phyloP scores from a whole-genome alignment of 371 early-diverging fungal species.

The Mucor indicus region DNA sequence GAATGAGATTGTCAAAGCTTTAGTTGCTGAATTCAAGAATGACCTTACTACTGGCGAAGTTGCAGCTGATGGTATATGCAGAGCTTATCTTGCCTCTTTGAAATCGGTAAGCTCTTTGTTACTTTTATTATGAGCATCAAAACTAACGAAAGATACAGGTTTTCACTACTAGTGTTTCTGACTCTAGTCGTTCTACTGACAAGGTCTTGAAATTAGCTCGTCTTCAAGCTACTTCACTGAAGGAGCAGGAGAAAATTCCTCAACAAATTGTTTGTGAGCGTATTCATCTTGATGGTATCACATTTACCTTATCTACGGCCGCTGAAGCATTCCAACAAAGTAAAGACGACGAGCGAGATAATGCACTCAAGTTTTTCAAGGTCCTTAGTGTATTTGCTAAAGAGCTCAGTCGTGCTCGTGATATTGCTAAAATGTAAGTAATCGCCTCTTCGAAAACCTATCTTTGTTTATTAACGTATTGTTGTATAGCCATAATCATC shows the following conservation, averaged over 20 bases:
- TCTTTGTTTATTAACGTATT: neutral
- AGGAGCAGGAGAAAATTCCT: slow-evolving; percentile 17
- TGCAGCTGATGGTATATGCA: slow-evolving; percentile 29
- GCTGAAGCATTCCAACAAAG: slow-evolving; percentile 22
- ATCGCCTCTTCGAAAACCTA: neutral
- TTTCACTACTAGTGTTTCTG: slow-evolving; percentile 27
- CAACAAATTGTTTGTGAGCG: slow-evolving; percentile 28
- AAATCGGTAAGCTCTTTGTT: slow-evolving; percentile 33
- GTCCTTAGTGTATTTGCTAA: slow-evolving; percentile 29
- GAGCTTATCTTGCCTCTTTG: slow-evolving; percentile 36
- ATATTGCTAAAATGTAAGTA: slow-evolving; percentile 46
- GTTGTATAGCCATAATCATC: slow-evolving; percentile 30
- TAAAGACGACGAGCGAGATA: slow-evolving; percentile 19
- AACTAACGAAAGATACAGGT: slow-evolving; percentile 15
- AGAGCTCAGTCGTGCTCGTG: slow-evolving; percentile 34
- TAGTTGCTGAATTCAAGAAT: slow-evolving; percentile 40
- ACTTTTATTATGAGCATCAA: neutral
- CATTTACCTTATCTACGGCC: slow-evolving; percentile 29
- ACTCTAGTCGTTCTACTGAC: slow-evolving; percentile 28
- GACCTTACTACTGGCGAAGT: slow-evolving; percentile 23
- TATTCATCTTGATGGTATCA: slow-evolving; percentile 40
- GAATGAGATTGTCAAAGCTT: slow-evolving; percentile 49
- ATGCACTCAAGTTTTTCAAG: slow-evolving; percentile 42
- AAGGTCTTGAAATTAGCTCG: slow-evolving; percentile 34
- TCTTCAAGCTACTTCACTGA: slow-evolving; percentile 19